A percentile compares a stretch with the other conserved stretches of the same genome.
These are phyloP conservation scores for Carex pumila DNA, from an alignment of 176 grass and related monocot genomes.

Conservation along the genomic window DNA sequence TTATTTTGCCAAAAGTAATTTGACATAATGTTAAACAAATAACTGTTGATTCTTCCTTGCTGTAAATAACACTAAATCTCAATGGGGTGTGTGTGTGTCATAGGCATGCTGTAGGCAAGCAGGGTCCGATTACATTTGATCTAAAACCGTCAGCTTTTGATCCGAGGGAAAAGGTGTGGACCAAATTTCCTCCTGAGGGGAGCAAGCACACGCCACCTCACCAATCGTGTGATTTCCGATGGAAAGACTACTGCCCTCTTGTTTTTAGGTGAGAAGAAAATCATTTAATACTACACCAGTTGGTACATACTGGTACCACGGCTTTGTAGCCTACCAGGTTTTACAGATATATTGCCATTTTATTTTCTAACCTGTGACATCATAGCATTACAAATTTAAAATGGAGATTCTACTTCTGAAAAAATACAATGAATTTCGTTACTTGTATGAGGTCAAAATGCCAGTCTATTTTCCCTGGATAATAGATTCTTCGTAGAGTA, in stretches of 20 bases:
- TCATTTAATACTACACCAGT: constrained; percentile 3
- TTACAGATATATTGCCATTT: not conserved
- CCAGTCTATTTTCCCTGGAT: not conserved
- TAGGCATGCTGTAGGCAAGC: constrained; percentile 90
- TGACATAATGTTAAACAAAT: not conserved
- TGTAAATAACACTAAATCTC: not conserved
- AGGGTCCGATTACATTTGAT: constrained; percentile 54
- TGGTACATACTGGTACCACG: not conserved
- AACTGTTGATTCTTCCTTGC: not conserved
- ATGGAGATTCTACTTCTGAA: not conserved
- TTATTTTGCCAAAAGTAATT: not conserved
- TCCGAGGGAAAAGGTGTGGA: constrained; percentile 91
- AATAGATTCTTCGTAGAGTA: not conserved
- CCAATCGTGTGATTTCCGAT: constrained; percentile 85
- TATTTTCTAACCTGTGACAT: not conserved
- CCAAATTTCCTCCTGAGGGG: constrained; percentile 93
- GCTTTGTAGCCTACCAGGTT: not conserved
- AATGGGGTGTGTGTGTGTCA: constrained; percentile 28
- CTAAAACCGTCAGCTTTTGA: constrained; percentile 87
- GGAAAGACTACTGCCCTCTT: constrained; percentile 97
- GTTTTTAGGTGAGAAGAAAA: constrained; percentile 79
- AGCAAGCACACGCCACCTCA: constrained; percentile 87
- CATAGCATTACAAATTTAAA: not conserved
- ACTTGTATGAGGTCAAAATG: not conserved
- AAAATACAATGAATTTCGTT: not conserved